phyloP scores from a whole-genome alignment of 2,329 filamentous ascomycete species.

The Arthrobotrys pseudoclavata region DNA sequence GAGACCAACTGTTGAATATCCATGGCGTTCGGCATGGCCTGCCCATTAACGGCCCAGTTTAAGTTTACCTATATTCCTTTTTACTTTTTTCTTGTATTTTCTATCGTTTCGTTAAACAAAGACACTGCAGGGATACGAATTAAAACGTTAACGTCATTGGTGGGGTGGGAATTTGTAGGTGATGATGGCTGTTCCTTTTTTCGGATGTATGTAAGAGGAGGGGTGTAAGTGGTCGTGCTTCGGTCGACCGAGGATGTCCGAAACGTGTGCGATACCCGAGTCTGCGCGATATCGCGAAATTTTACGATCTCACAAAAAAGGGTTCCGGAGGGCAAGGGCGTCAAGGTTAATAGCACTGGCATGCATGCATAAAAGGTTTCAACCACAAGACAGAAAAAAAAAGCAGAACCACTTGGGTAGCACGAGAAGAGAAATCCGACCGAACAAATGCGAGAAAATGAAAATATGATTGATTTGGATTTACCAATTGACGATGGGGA shows the following conservation, averaged over 20 bases:
- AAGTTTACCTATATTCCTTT: constrained; percentile 6
- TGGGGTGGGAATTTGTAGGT: constrained; percentile 10
- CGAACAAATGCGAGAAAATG: constrained; percentile 38
- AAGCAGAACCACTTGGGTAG: constrained; percentile 8
- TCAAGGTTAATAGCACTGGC: constrained; percentile 37
- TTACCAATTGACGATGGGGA: not conserved
- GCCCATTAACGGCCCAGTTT: constrained; percentile 16
- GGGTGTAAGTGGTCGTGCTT: constrained; percentile 5
- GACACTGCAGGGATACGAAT: constrained; percentile 4
- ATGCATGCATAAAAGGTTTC: constrained; percentile 54
- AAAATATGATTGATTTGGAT: constrained; percentile 5
- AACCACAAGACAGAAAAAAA: not conserved
- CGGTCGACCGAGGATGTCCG: constrained; percentile 59
- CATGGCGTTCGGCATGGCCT: constrained; percentile 36
- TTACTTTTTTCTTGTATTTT: constrained; percentile 2
- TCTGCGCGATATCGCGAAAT: constrained; percentile 33
- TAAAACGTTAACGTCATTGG: constrained; percentile 49
- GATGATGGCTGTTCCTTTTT: constrained; percentile 22
- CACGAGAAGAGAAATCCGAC: constrained; percentile 36
- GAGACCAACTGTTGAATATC: constrained; percentile 46
- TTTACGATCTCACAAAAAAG: constrained; percentile 40
- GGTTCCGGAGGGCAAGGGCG: not conserved
- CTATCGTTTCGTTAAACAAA: not conserved
- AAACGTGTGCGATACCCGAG: constrained; percentile 19
- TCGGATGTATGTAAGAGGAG: constrained; percentile 2